Conservation (phyloP, 139 green algal genomes). For the Auxenochlorella protothecoides region DNA sequence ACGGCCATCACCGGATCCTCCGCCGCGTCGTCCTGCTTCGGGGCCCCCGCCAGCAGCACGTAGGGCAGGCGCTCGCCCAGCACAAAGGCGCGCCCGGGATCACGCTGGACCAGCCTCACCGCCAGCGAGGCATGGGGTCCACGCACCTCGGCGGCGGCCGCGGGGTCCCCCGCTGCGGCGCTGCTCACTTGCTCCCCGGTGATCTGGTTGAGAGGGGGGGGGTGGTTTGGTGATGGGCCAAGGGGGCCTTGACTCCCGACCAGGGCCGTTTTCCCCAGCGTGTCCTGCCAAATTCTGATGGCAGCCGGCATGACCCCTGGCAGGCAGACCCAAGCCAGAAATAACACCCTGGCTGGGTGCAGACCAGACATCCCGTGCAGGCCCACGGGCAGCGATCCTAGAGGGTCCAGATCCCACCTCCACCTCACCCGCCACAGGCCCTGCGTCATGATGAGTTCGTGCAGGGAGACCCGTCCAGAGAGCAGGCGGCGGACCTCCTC, state of each 20-base stretch:
- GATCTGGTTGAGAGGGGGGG: slow-evolving; percentile 14
- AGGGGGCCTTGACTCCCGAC: neutral
- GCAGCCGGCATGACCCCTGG: too few species aligned
- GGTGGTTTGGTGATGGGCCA: neutral
- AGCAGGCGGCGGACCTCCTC: slow-evolving; percentile 41
- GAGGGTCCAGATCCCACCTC: neutral
- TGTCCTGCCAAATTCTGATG: too few species aligned
- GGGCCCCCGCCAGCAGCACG: slow-evolving; percentile 52
- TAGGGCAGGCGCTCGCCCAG: slow-evolving; percentile 67
- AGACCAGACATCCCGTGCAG: too few species aligned
- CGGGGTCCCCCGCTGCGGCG: slow-evolving; percentile 13
- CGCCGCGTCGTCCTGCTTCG: slow-evolving; percentile 47
- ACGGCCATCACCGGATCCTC: slow-evolving; percentile 55
- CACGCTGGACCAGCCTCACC: slow-evolving; percentile 38
- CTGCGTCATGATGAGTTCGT: slow-evolving; percentile 64
- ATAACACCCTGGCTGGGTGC: too few species aligned
- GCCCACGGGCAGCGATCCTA: neutral
- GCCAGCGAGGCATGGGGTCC: slow-evolving; percentile 3
- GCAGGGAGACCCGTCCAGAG: slow-evolving; percentile 31
- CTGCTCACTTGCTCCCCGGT: slow-evolving; percentile 37
- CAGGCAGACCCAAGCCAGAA: too few species aligned
- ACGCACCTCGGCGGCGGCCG: slow-evolving; percentile 13
- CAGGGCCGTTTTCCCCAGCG: too few species aligned
- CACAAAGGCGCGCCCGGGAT: slow-evolving; percentile 52
- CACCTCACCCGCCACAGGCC: slow-evolving; percentile 31